Evolutionary conservation across 257 asterid genomes (phyloP), one percentile per base, ranked within the genome.

Genomic region (Parsonsia alboflavescens): DNA sequence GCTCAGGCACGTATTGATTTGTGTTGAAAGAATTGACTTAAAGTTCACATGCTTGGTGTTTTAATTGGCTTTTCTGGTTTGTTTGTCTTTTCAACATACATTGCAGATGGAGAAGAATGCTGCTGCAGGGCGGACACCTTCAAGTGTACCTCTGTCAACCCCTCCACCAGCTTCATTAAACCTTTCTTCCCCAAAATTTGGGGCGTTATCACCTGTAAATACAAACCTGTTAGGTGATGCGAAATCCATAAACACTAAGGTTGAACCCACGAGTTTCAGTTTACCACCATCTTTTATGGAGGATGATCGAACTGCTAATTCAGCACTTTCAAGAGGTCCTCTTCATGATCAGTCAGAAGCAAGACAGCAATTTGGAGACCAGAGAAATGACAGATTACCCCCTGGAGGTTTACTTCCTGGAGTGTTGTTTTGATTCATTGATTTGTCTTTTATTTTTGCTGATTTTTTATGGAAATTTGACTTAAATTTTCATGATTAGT

Each of bases 91-190:
- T 78, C 24, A 64, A 72, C 22, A 77, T 58, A 48, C 77, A 24
- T 73, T 82, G 83, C 95, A 95, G 99, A 95, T 93, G 99, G 99
- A 95, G 88, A 93, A 85, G 86, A 93, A 89, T 84, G 93, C 98
- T 0, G 99, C 98, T 4, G 96, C 99, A 10, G 99, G 99, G 76
- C 85, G 95, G 87, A 95, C 98, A 4, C 98, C 97, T 57, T 82
- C 99, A n/a, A 95, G 98, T 81, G 97, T 93, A 69, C 98, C 98
- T 76, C 73, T 95, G 71, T 75, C 99, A 75, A 95, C 98, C 63
- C 99, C 99, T 30, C 98, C 99, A 15, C 98, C 97, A 26, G 86
- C 85, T 24, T 79, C 92, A 4, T 83, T 92, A 66, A 88, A 90
- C 86, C 88, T 86, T 49, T 91, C 97, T 63, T 84, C 86, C 68